Evolutionary conservation across 2,329 filamentous ascomycete genomes (phyloP), one percentile per base, ranked within the genome.

Genomic region (Xylaria sp.): DNA sequence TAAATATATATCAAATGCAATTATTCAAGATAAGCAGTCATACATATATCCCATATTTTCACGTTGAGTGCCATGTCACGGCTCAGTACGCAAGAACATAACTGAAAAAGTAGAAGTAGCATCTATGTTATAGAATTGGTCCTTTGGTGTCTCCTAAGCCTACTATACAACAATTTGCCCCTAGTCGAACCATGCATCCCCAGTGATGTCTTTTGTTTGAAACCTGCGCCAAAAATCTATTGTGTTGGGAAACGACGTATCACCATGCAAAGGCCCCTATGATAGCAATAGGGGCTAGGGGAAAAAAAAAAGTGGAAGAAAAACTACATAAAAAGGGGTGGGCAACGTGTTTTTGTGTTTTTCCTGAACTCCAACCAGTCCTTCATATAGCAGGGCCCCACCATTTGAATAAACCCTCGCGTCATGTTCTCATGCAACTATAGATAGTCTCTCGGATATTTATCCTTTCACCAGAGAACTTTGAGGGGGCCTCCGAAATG

Each of bases 91-190:
- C 40, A 40, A 28, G 23, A 42, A 31, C 36, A 42, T 59, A 13
- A 6, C 9, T 17, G 28, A 38, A 17, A 23, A 49, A 9, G 56
- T 3, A 56, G 40, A n/a, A 40, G 33, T 33, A 11, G 20, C 11
- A 54, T 23, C 51, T 57, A 53, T 13, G 17, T 17, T n/a, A 60
- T 59, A 56, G 23, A 54, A 46, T 60, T 42, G 44, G 10, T 56
- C 26, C 42, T 7, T 58, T 26, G 28, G 38, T 54, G 13, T 58
- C 62, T 62, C 53, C 36, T 59, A 65, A 63, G 26, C 53, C 68
- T 70, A 70, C 56, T 68, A 66, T 68, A 70, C 68, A 70, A 46
- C 49, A 53, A 57, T 54, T 54, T 58, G 28, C 46, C 51, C 44
- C 58, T 17, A 23, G 26, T 54, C 48, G 20, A 61, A 40, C 66